Evolutionary conservation across 208 protist genomes (phyloP), one percentile per base, ranked within the genome.

Genomic region (Herpetomonas muscarum): DNA sequence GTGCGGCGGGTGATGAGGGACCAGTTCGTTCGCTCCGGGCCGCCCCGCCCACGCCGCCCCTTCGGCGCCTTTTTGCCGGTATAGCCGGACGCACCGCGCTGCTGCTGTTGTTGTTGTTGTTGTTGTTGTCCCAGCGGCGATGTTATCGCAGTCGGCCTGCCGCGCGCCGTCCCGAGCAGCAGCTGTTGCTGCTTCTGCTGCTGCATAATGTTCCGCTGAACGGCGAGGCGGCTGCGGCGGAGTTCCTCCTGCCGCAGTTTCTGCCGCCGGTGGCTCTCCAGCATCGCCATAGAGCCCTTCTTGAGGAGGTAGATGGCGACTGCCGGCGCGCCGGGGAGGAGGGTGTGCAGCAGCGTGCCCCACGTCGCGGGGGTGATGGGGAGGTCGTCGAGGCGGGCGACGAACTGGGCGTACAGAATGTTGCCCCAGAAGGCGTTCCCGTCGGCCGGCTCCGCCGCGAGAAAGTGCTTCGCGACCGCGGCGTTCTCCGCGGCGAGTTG

Each of bases 401-500:
- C 75, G 62, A 76, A 92, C 55, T 83, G 81, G 1, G 76, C 73
- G 66, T 87, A 92, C 22, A 92, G 60, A 29, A 92, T 52, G 58
- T 84, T 87, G 17, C 68, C 74, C 85, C 85, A 92, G 66, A 92
- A 83, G n/a, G 85, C 81, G 61, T 85, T 89, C 45, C 70, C 73
- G 56, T 70, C 76, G 29, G 83, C 76, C 0, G 74, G 31, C 7
- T 55, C 53, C 12, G 65, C 66, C 39, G 50, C 60, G 7, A 92
- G 52, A 39, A 92, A 79, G 32, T 60, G 55, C 1, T 60, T 64
- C 7, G 72, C 81, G 36, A 70, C 62, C 17, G 39, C 67, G 34
- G 81, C 64, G 66, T 85, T 76, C 47, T 80, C 58, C 32, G 69
- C 79, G 6, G 79, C 71, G 25, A 92, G 42, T 49, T 75, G 74